phyloP scores from a whole-genome alignment of 192 early-diverging fungal species.

The Mortierella hygrophila region DNA sequence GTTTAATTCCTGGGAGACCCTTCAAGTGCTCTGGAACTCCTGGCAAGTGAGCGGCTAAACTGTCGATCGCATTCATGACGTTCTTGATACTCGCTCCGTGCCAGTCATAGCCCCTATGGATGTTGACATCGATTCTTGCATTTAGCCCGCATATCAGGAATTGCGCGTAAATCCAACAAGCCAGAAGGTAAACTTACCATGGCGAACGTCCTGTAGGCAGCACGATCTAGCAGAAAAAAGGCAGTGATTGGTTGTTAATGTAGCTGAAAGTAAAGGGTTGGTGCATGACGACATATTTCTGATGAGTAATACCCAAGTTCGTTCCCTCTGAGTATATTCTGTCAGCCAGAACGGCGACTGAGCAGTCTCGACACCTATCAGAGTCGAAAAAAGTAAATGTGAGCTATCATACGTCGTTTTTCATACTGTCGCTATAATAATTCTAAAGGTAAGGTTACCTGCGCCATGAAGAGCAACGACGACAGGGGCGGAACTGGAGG shows the following conservation, averaged over 20 bases:
- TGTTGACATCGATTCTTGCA: neutral
- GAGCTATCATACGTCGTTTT: neutral
- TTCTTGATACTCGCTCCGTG: slow-evolving; percentile 79
- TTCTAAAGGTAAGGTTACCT: slow-evolving; percentile 37
- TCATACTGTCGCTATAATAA: neutral
- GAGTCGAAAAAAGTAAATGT: neutral
- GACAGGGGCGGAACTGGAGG: slow-evolving; percentile 58
- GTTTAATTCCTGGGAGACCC: slow-evolving; percentile 23
- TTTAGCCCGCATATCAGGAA: slow-evolving; percentile 29
- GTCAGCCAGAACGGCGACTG: slow-evolving; percentile 70
- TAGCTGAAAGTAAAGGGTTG: neutral
- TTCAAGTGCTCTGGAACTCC: slow-evolving; percentile 62
- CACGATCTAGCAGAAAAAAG: slow-evolving; percentile 61
- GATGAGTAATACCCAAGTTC: slow-evolving; percentile 70
- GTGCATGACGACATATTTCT: neutral
- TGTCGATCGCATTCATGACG: slow-evolving; percentile 66
- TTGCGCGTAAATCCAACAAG: neutral
- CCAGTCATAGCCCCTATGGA: slow-evolving; percentile 79
- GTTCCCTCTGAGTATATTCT: slow-evolving; percentile 67
- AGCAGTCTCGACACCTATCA: slow-evolving; percentile 63
- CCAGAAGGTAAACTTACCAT: slow-evolving; percentile 59
- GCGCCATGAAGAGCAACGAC: slow-evolving; percentile 81
- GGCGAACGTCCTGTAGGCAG: slow-evolving; percentile 78
- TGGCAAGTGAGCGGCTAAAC: slow-evolving; percentile 58
- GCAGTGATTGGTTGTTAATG: neutral